Percentiles rank a stretch among this genome's conserved stretches.
phyloP scores from a whole-genome alignment of 208 protist genomes.

The Sergeia podlipaevii region DNA sequence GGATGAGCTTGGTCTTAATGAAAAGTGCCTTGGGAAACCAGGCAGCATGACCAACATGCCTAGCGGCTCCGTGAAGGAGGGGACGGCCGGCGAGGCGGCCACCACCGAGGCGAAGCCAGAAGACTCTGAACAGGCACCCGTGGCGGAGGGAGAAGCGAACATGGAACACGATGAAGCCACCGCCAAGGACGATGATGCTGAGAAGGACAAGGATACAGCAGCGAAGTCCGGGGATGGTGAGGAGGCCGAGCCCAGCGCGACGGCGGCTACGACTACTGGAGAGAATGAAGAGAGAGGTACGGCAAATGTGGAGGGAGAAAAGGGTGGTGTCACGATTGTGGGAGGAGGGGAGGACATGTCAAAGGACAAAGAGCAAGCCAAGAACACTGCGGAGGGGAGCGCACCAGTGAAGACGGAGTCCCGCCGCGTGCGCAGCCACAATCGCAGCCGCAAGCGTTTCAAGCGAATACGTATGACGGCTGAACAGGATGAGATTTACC shows the following conservation, averaged over 20 bases:
- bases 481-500: conserved; percentile 59
- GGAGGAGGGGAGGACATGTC: neutral
- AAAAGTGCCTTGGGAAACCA: conserved; percentile 1
- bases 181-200: neutral
- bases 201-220: no score
- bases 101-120: neutral
- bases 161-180: neutral
- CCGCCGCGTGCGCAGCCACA: conserved; percentile 21
- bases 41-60: neutral
- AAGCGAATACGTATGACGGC: conserved; percentile 10
- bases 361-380: neutral
- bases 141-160: conserved; percentile 9
- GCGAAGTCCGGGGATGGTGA: neutral
- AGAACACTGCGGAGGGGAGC: neutral
- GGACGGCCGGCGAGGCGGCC: neutral
- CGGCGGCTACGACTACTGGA: neutral
- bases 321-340: neutral
- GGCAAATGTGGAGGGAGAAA: neutral
- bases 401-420: no score
- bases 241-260: neutral
- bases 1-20: conserved; percentile 42
- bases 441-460: conserved; percentile 22
- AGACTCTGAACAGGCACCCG: conserved; percentile 8
- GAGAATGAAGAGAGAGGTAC: neutral
- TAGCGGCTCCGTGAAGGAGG: neutral